These are phyloP conservation scores for Moelleriella libera DNA, from an alignment of 2,329 filamentous ascomycete genomes.

Conservation along the genomic window DNA sequence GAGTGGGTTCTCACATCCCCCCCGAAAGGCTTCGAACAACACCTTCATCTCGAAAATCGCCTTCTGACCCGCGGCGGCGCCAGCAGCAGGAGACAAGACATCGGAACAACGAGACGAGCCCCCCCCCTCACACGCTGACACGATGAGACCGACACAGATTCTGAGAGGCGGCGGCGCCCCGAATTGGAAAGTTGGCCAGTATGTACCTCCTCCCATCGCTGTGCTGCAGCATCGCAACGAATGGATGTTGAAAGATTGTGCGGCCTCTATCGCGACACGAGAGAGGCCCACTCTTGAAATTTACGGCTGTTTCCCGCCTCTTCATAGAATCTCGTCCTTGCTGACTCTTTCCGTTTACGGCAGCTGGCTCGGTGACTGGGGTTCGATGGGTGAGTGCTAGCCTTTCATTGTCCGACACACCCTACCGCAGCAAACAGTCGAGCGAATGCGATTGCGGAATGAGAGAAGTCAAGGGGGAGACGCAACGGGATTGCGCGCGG, in stretches of 20 bases:
- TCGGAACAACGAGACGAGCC: not conserved
- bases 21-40: too few species aligned
- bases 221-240: not conserved
- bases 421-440: not conserved
- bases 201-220: constrained; percentile 10
- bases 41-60: not conserved
- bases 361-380: constrained; percentile 66
- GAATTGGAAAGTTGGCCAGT: constrained; percentile 19
- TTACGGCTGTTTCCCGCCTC: too few species aligned
- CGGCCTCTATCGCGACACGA: constrained; percentile 16
- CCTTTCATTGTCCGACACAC: not conserved
- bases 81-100: not conserved
- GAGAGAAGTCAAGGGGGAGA: not conserved
- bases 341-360: not conserved
- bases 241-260: constrained; percentile 7
- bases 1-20: too few species aligned
- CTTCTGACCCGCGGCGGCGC: not conserved
- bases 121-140: constrained; percentile 13
- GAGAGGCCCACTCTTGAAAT: too few species aligned
- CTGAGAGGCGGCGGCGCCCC: constrained; percentile 18
- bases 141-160: constrained; percentile 27
- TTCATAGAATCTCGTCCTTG: not conserved
- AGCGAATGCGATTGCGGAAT: not conserved
- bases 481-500: too few species aligned
- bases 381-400: constrained; percentile 52